Base-by-base conservation (phyloP, 495 filamentous ascomycete species). In the Aspergillus bridgeri region DNA sequence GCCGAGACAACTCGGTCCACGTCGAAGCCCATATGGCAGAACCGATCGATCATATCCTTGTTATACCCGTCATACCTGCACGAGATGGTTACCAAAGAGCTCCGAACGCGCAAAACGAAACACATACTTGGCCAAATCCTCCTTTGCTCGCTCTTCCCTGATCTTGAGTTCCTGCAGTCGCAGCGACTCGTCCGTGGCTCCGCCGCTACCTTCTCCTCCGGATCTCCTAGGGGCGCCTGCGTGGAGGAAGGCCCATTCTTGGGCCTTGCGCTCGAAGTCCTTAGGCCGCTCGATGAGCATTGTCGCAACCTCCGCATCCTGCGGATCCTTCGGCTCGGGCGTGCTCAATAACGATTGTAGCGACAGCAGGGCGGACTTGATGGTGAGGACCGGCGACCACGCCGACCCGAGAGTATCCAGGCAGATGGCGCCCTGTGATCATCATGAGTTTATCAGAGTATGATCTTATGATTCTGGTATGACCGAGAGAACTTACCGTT, bases 331-430 rank as follows among this genome's bases (percentile, higher is more conserved):
- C 7, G 94, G 94, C 72, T 98, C 94, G 2, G 94, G 94, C 9
- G 89, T 89, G 74, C 88, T 90, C 63, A 98, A 89, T 11, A 98
- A 85, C 46, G 90, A 93, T 70, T 97, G 93, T 18, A 98, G 78
- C 15, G 92, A 96, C 53, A 98, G 81, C 23, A 98, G 83, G 25
- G 95, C 90, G 49, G 91, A 94, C 76, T 97, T 98, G 69, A 98
- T 92, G 2, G 92, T 98, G 47, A 96, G 82, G 15, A 98, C 91
- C 0, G 94, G 94, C 6, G 91, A 94, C 94, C 94, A 98, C 58
- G 88, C 90, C 29, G 83, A 77, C 13, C 89, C 88, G 18, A 98
- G 83, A 0, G 92, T 98, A 66, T 98, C 94, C 47, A 98, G 87
- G 70, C 94, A 98, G 68, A 98, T 98, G 19, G 94, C 95, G 18